Conservation (phyloP, 768 basidiomycete genomes). For the Tephrocybe sp. region DNA sequence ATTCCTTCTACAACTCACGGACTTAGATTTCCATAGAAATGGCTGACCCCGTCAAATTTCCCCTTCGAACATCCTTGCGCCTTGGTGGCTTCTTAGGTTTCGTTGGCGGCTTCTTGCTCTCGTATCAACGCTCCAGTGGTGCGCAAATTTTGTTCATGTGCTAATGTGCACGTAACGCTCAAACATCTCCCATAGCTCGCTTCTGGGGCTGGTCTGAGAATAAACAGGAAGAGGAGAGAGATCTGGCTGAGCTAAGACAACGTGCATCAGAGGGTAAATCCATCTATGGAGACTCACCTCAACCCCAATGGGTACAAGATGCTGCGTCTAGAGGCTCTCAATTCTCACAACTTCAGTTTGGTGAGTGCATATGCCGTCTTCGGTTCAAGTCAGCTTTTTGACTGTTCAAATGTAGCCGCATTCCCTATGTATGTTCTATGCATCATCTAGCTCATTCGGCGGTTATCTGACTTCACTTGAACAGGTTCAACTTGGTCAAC, state of each 20-base stretch:
- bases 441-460: not conserved
- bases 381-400: too few species aligned
- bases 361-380: conserved; percentile 53
- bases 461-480: conserved; percentile 7
- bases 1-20: conserved; percentile 8
- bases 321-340: conserved; percentile 86
- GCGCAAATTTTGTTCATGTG: conserved; percentile 32
- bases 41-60: conserved; percentile 44
- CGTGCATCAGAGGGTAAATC: conserved; percentile 78
- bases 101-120: conserved; percentile 86
- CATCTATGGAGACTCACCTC: conserved; percentile 80
- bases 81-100: conserved; percentile 81
- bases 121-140: conserved; percentile 91
- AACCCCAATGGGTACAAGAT: conserved; percentile 84
- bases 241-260: conserved; percentile 76
- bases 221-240: conserved; percentile 74
- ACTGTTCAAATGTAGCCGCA: too few species aligned
- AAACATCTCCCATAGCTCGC: conserved; percentile 52
- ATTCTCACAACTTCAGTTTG: conserved; percentile 92
- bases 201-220: conserved; percentile 97
- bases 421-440: conserved; percentile 68
- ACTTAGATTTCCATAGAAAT: conserved; percentile 38
- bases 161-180: not conserved
- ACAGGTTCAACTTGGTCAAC: conserved; percentile 94
- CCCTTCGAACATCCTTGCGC: conserved; percentile 37